These are phyloP conservation scores for Lactarius tabidus DNA, from an alignment of 768 basidiomycete species.

Conservation along the genomic window DNA sequence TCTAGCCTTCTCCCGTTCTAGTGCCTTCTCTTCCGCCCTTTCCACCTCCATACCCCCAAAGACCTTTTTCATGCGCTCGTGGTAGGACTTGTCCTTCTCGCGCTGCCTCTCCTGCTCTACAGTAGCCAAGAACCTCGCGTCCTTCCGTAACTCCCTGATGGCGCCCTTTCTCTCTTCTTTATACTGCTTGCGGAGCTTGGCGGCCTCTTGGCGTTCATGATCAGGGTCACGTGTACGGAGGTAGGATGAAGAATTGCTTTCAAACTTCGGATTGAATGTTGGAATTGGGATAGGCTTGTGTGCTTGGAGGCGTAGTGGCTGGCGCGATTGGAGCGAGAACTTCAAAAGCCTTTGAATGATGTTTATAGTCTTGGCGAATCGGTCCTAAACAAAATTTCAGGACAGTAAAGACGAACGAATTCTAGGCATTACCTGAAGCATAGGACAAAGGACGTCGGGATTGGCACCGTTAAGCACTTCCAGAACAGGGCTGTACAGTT, in stretches of 20 bases:
- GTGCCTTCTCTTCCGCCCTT: conserved; percentile 90
- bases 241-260: conserved; percentile 67
- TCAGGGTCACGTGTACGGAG: conserved; percentile 85
- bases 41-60: conserved; percentile 77
- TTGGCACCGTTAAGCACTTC: conserved; percentile 55
- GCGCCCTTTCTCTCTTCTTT: conserved; percentile 97
- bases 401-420: not conserved
- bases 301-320: conserved; percentile 78
- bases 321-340: conserved; percentile 67
- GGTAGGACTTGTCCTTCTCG: conserved; percentile 82
- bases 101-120: conserved; percentile 81
- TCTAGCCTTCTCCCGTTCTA: conserved; percentile 77
- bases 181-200: conserved; percentile 83
- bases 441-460: conserved; percentile 41
- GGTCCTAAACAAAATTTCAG: conserved; percentile 11
- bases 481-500: conserved; percentile 70
- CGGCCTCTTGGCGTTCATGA: conserved; percentile 78
- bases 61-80: conserved; percentile 77
- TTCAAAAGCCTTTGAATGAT: conserved; percentile 54
- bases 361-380: conserved; percentile 13
- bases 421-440: conserved; percentile 48
- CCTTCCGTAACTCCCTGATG: conserved; percentile 93
- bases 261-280: conserved; percentile 92
- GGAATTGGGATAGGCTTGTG: conserved; percentile 97
- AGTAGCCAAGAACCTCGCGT: conserved; percentile 85